These are phyloP conservation scores for Fraxinus sp. DNA, from an alignment of 305 asterid species.

Conservation along the genomic window DNA sequence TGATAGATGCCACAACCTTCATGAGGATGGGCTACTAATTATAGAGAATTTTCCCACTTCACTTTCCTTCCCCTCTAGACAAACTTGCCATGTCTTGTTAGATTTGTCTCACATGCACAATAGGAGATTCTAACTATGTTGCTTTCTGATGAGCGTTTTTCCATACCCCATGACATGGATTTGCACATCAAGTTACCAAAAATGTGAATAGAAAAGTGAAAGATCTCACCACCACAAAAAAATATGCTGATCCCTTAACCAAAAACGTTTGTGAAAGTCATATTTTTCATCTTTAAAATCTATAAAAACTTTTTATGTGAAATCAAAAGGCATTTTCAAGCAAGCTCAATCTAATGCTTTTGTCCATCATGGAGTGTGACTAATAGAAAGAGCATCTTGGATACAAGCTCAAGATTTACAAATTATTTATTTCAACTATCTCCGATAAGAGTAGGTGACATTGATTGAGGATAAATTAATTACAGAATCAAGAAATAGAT, in stretches of 20 bases:
- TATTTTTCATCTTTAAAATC: background rate
- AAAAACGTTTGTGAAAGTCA: background rate
- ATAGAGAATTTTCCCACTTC: background rate
- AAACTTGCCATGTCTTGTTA: conserved; percentile 24
- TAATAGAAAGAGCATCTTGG: background rate
- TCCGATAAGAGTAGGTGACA: background rate
- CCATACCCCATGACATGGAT: conserved; percentile 20
- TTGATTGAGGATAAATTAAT: background rate
- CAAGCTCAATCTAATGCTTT: conserved; percentile 2
- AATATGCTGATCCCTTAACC: background rate
- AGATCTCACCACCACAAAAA: background rate
- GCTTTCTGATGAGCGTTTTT: conserved; percentile 18
- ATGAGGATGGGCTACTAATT: background rate
- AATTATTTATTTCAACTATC: background rate
- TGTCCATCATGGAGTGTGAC: background rate
- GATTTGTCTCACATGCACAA: conserved; percentile 32
- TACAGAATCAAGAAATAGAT: background rate
- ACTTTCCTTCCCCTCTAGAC: background rate
- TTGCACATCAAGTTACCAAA: background rate
- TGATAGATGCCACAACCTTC: background rate
- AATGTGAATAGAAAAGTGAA: background rate
- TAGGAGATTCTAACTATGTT: conserved; percentile 25
- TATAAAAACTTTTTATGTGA: background rate
- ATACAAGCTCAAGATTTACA: background rate
- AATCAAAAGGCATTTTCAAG: background rate